A percentile compares a stretch with the other conserved stretches of the same genome.
Conservation (phyloP, 1,284 basidiomycete genomes). For the Malassezia vespertilionis region DNA sequence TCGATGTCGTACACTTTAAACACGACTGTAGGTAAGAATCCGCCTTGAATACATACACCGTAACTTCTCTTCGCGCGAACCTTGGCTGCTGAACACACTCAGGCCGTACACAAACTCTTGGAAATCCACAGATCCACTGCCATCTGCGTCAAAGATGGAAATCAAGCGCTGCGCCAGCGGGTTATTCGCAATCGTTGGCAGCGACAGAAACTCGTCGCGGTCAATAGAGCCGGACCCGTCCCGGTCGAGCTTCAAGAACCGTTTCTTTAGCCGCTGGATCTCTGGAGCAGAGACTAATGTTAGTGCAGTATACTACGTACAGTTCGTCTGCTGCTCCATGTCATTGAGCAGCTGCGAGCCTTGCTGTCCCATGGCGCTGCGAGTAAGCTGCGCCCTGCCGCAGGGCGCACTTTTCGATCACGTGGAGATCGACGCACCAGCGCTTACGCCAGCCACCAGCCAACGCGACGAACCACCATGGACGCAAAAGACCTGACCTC, state of each 20-base stretch:
- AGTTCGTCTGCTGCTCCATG: constrained; percentile 84
- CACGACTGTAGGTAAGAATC: constrained; percentile 56
- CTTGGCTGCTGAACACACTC: constrained; percentile 91
- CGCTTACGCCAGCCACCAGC: constrained; percentile 10
- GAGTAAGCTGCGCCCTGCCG: too few relatives aligned
- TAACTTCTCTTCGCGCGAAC: constrained; percentile 90
- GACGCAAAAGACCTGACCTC: constrained; percentile 19
- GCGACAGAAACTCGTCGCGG: constrained; percentile 94
- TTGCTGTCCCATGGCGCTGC: constrained; percentile 50
- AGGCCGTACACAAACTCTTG: constrained; percentile 96
- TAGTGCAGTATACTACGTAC: constrained; percentile 52
- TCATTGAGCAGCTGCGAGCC: constrained; percentile 85
- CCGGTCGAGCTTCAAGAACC: constrained; percentile 98
- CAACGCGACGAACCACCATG: constrained; percentile 17
- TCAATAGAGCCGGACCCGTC: constrained; percentile 96
- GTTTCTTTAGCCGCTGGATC: constrained; percentile 75
- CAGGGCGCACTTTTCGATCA: constrained; percentile 4
- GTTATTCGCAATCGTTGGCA: constrained; percentile 96
- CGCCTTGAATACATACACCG: constrained; percentile 58
- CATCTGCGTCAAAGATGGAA: constrained; percentile 98
- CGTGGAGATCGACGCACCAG: constrained; percentile 7
- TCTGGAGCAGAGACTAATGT: constrained; percentile 21
- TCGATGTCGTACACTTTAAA: constrained; percentile 99
- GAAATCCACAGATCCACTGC: constrained; percentile 95
- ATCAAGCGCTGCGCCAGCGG: constrained; percentile 95